Conservation (phyloP, 2,329 filamentous ascomycete species). For the Exophiala xenobiotica region DNA sequence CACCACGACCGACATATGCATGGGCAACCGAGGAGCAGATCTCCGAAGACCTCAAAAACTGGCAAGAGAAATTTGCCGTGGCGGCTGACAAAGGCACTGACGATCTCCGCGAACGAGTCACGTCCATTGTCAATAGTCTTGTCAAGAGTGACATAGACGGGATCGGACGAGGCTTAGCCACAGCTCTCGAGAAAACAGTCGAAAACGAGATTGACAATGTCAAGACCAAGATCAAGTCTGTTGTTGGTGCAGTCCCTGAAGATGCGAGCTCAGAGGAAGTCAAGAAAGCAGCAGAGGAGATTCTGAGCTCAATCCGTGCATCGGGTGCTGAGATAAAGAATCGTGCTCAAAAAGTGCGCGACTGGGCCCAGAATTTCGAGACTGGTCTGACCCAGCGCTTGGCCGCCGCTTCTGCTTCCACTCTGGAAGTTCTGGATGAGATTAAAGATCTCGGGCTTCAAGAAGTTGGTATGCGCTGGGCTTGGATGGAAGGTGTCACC, state of each 20-base stretch:
- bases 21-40: slow-evolving; percentile 56
- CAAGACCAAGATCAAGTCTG: slow-evolving; percentile 63
- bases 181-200: slow-evolving; percentile 67
- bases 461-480: slow-evolving; percentile 90
- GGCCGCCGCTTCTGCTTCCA: slow-evolving; percentile 71
- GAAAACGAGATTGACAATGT: slow-evolving; percentile 63
- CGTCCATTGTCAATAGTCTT: slow-evolving; percentile 72
- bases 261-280: slow-evolving; percentile 55
- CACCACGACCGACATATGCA: slow-evolving; percentile 10
- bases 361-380: slow-evolving; percentile 73
- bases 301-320: slow-evolving; percentile 59
- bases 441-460: slow-evolving; percentile 83
- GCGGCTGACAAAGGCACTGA: slow-evolving; percentile 82
- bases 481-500: slow-evolving; percentile 90
- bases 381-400: slow-evolving; percentile 67
- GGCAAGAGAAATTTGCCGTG: slow-evolving; percentile 84
- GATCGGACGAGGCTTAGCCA: slow-evolving; percentile 65
- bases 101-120: slow-evolving; percentile 62
- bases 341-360: slow-evolving; percentile 71
- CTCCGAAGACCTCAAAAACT: slow-evolving; percentile 72
- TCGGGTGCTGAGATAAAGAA: slow-evolving; percentile 73
- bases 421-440: slow-evolving; percentile 76
- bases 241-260: slow-evolving; percentile 57
- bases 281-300: slow-evolving; percentile 52
- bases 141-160: slow-evolving; percentile 63